Base-by-base conservation (phyloP, 768 basidiomycete species). In the Russula sp. region DNA sequence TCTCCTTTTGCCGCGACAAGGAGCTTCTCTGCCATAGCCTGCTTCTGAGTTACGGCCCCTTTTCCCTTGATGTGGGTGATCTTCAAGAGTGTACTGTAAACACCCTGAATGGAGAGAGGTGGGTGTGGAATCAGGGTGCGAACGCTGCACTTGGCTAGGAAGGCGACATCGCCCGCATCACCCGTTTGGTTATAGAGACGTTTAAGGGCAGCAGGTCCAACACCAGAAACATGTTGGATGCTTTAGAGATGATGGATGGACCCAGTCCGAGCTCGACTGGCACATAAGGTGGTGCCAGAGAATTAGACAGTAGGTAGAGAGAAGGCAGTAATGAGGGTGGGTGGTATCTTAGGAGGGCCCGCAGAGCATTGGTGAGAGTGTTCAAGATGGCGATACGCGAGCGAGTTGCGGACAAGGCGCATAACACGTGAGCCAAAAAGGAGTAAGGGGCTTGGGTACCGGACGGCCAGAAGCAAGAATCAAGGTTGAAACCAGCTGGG, bases 1-100 rank as follows among this genome's bases (percentile, higher is more conserved):
- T 96, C 94, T 26, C 93, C 94, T 63, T 80, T 83, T 0, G 94
- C 88, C 11, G 90, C 81, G 7, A 96, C 82, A n/a, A 96, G 81
- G 26, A 96, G 78, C 70, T 83, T 88, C 72, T 93, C 86, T 1
- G 94, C 87, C 20, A 92, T 79, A 44, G 83, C 84, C 56, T 89
- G 89, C 72, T 92, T 94, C 64, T 84, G 80, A 69, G 84, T 89
- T 3, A 83, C 80, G 46, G 90, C 87, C 22, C 93, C 92, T 68
- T 82, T 79, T 0, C 94, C 93, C 73, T 85, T 92, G 48, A 84
- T 80, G 13, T 74, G 71, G 1, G 89, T 80, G 36, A 96, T 87
- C 67, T 83, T 83, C 59, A 89, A 73, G 59, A 96, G 74, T 0
- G 85, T 80, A 18, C 81, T 74, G 72, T 92, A 92, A 0, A 95